Percentiles rank a stretch among this genome's conserved stretches.
Conservation (phyloP, 805 yeast genomes). For the Hyphopichia homilentoma region DNA sequence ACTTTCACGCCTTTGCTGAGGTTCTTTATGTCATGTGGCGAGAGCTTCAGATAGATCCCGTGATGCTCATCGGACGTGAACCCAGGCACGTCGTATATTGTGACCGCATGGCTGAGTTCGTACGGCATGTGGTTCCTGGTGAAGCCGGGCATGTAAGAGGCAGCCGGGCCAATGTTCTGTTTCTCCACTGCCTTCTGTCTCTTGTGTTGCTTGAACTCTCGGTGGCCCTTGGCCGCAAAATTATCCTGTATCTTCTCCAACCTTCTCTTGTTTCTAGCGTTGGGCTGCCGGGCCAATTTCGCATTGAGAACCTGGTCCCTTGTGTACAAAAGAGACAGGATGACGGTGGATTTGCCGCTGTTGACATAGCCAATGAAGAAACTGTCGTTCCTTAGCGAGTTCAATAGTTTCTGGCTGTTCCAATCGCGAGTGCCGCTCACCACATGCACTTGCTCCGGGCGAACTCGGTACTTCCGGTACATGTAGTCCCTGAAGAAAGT, state of each 20-base stretch:
- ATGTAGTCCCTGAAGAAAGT: constrained; percentile 34
- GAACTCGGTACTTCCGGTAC: constrained; percentile 22
- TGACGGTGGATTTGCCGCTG: constrained; percentile 64
- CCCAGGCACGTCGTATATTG: constrained; percentile 48
- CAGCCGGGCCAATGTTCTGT: constrained; percentile 37
- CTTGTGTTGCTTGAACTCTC: background rate
- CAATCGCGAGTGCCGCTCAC: constrained; percentile 53
- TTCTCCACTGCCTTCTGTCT: background rate
- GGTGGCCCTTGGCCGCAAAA: constrained; percentile 6
- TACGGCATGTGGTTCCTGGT: constrained; percentile 51
- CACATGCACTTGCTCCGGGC: constrained; percentile 40
- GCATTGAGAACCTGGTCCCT: constrained; percentile 2
- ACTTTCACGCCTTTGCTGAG: constrained; percentile 26
- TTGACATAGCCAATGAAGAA: constrained; percentile 66
- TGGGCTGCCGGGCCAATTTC: constrained; percentile 6
- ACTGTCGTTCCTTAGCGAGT: constrained; percentile 33
- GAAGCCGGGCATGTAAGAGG: constrained; percentile 62
- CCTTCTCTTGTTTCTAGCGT: constrained; percentile 7
- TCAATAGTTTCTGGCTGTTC: constrained; percentile 42
- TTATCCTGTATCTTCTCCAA: constrained; percentile 15
- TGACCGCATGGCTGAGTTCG: constrained; percentile 23
- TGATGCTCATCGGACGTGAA: constrained; percentile 20
- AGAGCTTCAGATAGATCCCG: constrained; percentile 26
- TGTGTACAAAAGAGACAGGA: constrained; percentile 42
- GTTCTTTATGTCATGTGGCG: constrained; percentile 18